Percentiles rank a stretch among this genome's conserved stretches.
These are phyloP conservation scores for Tetrahymena borealis DNA, from an alignment of 73 alveolate species.

Conservation along the genomic window DNA sequence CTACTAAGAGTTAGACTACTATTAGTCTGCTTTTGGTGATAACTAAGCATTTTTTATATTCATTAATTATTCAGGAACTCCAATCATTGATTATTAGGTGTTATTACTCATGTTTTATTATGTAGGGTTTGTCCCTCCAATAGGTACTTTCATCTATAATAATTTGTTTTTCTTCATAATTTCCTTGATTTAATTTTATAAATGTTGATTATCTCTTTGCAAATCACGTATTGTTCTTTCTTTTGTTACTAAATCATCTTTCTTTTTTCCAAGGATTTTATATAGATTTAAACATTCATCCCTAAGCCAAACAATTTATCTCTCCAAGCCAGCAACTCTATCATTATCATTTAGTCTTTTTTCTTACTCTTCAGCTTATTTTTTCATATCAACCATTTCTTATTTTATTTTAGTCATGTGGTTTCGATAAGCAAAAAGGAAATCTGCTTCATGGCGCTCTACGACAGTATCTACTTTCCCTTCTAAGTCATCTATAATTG, in stretches of 20 bases:
- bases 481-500: neutral
- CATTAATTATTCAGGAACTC: neutral
- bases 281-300: neutral
- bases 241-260: neutral
- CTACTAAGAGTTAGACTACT: neutral
- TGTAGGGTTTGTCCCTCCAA: neutral
- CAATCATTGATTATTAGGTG: neutral
- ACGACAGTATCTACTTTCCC: neutral
- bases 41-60: neutral
- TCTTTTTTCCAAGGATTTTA: conserved; percentile 7
- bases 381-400: conserved; percentile 18
- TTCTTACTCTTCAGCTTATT: conserved; percentile 3
- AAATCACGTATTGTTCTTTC: neutral
- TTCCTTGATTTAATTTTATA: conserved; percentile 21
- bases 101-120: neutral
- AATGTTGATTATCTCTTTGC: neutral
- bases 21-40: neutral
- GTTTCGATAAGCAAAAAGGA: conserved; percentile 2
- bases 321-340: neutral
- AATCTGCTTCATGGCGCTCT: conserved; percentile 17
- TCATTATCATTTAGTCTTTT: neutral
- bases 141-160: neutral
- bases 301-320: conserved; percentile 11
- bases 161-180: conserved; percentile 11
- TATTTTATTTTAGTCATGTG: conserved; percentile 26